Evolutionary conservation across 164 flowering plant genomes (phyloP), one percentile per base, ranked within the genome.

Genomic region (Chimonanthus salicifolius): DNA sequence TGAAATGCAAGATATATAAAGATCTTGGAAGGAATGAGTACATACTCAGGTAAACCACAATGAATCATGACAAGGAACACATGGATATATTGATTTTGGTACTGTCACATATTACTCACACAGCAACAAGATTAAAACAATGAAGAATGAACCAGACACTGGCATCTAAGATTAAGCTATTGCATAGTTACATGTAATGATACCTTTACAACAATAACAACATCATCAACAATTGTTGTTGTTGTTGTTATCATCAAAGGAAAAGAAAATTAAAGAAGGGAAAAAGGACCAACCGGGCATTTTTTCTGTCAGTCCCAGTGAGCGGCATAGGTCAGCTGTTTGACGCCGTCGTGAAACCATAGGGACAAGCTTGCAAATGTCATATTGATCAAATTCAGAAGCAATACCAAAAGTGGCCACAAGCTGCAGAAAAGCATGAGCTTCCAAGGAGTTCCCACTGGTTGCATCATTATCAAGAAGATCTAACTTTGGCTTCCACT

Each of bases 351-450:
- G 94, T 70, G 94, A 92, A 74, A 95, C 98, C 85, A 89, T 83
- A 4, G 97, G 99, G 64, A 95, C 80, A 47, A 92, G 84, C 83
- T 85, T 89, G 70, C 83, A 85, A 48, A 92, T 72, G 46, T 85
- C 88, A 75, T 87, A 95, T 80, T 83, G 80, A 69, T 88, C 85
- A 78, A 91, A 96, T 72, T 88, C 90, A 69, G 94, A 86, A 73
- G 88, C 83, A 76, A 95, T 84, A 58, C 79, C 87, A 82, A 90
- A 95, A 49, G 97, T 90, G 60, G 87, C 94, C 71, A 93, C 80
- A 76, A 95, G 94, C 77, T 92, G 97, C 83, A 95, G 80, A 74
- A 92, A 95, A 46, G 99, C 99, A 84, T 93, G 98, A 75, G 97
- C 94, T 85, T 93, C 98, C 83, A 95, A 83, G 49, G 97, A 93